phyloP scores from a whole-genome alignment of 2,329 filamentous ascomycete species.

The Mariannaea elegans region DNA sequence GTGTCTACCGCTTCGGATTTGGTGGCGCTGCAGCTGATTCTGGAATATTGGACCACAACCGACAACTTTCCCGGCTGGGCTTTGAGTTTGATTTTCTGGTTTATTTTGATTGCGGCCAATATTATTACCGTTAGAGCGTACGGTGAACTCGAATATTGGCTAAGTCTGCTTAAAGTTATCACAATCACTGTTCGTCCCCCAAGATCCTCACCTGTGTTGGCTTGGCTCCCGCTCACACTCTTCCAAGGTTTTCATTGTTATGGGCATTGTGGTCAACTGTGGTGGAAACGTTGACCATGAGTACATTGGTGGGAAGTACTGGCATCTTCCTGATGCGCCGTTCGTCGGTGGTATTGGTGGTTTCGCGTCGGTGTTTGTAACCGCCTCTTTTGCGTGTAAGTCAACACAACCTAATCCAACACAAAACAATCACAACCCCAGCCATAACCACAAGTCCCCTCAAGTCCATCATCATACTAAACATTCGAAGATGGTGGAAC shows the following conservation, averaged over 20 bases:
- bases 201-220: too few species aligned
- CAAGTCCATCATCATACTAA: too few species aligned
- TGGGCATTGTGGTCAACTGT: conserved; percentile 62
- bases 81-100: conserved; percentile 68
- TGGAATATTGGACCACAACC: conserved; percentile 71
- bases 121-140: conserved; percentile 47
- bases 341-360: conserved; percentile 73
- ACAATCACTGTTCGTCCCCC: conserved; percentile 54
- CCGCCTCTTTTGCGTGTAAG: conserved; percentile 64
- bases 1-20: conserved; percentile 64
- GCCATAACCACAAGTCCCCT: too few species aligned
- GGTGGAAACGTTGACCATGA: conserved; percentile 62
- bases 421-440: too few species aligned
- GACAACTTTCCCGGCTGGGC: conserved; percentile 70
- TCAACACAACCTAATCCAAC: too few species aligned
- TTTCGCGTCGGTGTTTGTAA: conserved; percentile 68
- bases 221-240: background rate
- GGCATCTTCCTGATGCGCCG: conserved; percentile 66
- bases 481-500: conserved; percentile 55
- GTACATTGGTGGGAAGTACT: conserved; percentile 68
- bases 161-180: conserved; percentile 63
- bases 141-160: conserved; percentile 62
- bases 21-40: conserved; percentile 60
- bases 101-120: conserved; percentile 57
- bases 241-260: conserved; percentile 63